Conservation (phyloP, 768 basidiomycete genomes). For the Suillus spraguei region DNA sequence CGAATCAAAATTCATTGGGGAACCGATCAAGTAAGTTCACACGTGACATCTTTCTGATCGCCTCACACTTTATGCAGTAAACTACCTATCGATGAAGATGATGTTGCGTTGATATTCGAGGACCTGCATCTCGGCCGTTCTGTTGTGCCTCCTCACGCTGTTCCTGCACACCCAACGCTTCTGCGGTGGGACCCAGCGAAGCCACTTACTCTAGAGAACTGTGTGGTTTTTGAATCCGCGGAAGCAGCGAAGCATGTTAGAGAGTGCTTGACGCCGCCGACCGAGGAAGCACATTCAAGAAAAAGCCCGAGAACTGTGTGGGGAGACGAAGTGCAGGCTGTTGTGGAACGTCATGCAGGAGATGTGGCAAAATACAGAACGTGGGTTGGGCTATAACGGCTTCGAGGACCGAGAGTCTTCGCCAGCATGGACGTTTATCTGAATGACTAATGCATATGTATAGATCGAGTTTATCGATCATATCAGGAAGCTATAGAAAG, state of each 20-base stretch:
- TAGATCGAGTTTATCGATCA: background rate
- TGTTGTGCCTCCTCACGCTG: conserved; percentile 73
- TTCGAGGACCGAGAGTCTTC: background rate
- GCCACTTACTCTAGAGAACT: conserved; percentile 76
- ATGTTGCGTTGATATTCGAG: conserved; percentile 83
- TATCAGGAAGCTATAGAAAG: conserved; percentile 11
- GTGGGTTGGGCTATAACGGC: conserved; percentile 45
- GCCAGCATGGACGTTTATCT: background rate
- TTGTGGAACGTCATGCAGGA: conserved; percentile 58
- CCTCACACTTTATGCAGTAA: conserved; percentile 44
- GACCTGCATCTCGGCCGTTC: conserved; percentile 83
- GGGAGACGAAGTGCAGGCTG: conserved; percentile 61
- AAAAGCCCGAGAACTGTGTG: conserved; percentile 60
- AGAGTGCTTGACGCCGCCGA: conserved; percentile 41
- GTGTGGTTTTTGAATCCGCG: conserved; percentile 77
- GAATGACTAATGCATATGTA: background rate
- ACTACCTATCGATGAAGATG: conserved; percentile 81
- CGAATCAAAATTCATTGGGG: conserved; percentile 68
- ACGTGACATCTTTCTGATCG: background rate
- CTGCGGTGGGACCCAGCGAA: conserved; percentile 76
- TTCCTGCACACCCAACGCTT: conserved; percentile 72
- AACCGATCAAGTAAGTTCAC: conserved; percentile 57
- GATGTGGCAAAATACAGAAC: conserved; percentile 60
- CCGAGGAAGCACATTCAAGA: conserved; percentile 10
- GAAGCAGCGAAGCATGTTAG: conserved; percentile 72